phyloP scores from a whole-genome alignment of 2,329 filamentous ascomycete species.

The Cryphonectria parasitica region DNA sequence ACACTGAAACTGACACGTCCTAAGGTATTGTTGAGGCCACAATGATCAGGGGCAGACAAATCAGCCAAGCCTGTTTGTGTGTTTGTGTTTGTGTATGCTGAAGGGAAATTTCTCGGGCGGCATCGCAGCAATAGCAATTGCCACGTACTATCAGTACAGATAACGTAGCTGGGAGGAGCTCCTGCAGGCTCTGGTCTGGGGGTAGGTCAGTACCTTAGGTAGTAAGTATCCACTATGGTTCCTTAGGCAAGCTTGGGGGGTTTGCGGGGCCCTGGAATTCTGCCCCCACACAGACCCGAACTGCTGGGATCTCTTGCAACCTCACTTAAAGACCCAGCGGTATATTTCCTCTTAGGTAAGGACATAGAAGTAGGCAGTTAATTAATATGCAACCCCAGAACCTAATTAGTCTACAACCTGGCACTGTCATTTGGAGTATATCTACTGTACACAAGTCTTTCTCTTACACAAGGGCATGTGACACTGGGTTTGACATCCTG shows the following conservation, averaged over 20 bases:
- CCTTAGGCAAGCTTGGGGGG: not conserved
- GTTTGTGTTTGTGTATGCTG: not conserved
- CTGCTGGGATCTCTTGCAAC: not conserved
- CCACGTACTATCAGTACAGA: slow-evolving; percentile 2
- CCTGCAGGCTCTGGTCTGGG: not conserved
- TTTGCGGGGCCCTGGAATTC: not conserved
- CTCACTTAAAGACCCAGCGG: not conserved
- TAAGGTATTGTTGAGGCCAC: slow-evolving; percentile 15
- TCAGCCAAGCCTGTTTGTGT: not conserved
- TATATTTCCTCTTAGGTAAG: too few relatives aligned
- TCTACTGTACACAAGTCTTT: too few relatives aligned
- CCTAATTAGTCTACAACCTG: too few relatives aligned
- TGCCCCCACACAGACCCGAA: not conserved
- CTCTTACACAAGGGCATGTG: too few relatives aligned
- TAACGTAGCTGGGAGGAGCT: not conserved
- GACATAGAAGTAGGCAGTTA: too few relatives aligned
- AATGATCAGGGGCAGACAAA: slow-evolving; percentile 9
- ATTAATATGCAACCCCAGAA: too few relatives aligned
- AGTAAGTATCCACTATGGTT: not conserved
- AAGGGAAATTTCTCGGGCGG: slow-evolving; percentile 1
- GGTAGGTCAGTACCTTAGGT: not conserved
- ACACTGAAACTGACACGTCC: slow-evolving; percentile 17
- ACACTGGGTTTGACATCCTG: too few relatives aligned
- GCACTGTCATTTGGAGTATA: too few relatives aligned
- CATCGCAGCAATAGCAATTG: not conserved